These are phyloP conservation scores for Tetrapisispora namnaoensis DNA, from an alignment of 805 yeast genomes.

Conservation along the genomic window DNA sequence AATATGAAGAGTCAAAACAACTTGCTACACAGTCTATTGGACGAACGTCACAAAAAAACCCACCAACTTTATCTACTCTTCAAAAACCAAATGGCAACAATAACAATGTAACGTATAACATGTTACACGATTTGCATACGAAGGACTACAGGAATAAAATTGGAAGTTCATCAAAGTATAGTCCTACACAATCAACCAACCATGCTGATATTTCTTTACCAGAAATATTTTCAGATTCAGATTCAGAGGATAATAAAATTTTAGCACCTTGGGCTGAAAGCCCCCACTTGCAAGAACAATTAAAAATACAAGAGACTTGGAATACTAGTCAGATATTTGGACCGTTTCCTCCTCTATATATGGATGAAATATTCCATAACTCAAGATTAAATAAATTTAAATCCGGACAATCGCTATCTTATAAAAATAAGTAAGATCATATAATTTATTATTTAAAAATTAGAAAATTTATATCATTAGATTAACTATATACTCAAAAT, in stretches of 20 bases:
- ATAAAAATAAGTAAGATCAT: constrained; percentile 1
- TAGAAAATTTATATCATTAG: background rate
- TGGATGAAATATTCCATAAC: constrained; percentile 57
- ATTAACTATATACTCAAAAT: background rate
- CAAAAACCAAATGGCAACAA: background rate
- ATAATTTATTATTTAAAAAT: background rate
- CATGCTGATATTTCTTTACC: constrained; percentile 30
- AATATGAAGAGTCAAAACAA: constrained; percentile 2
- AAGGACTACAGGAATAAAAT: constrained; percentile 24
- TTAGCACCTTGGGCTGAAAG: constrained; percentile 55
- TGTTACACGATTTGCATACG: constrained; percentile 22
- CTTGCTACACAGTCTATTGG: background rate
- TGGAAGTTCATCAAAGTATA: constrained; percentile 8
- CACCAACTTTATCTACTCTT: background rate
- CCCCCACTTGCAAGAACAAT: constrained; percentile 40
- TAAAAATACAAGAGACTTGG: constrained; percentile 39
- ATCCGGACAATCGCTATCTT: constrained; percentile 45
- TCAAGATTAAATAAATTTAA: constrained; percentile 42
- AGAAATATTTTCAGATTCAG: constrained; percentile 43
- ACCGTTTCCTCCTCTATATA: constrained; percentile 55
- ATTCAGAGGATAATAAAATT: constrained; percentile 40
- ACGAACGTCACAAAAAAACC: background rate
- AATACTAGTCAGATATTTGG: constrained; percentile 71
- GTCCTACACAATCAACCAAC: background rate
- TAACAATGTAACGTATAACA: constrained; percentile 4